Percentiles rank a stretch among this genome's conserved stretches.
Conservation (phyloP, 441 rosid genomes). For the Kokia cookei region DNA sequence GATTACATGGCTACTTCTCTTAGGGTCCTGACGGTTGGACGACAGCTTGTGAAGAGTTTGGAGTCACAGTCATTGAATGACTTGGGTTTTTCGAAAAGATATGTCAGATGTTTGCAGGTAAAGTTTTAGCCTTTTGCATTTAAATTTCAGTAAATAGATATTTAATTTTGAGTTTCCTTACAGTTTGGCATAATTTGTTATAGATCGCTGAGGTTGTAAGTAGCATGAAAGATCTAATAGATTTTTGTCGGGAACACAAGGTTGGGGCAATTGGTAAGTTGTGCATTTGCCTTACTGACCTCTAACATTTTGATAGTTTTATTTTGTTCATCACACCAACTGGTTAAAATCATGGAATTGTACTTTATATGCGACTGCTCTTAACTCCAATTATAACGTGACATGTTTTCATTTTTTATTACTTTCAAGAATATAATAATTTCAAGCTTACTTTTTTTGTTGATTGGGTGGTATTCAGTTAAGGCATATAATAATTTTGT, state of each 20-base stretch:
- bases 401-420: not conserved
- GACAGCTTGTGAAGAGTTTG: constrained; percentile 86
- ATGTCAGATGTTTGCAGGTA: constrained; percentile 97
- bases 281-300: not conserved
- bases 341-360: not conserved
- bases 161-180: not conserved
- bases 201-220: constrained; percentile 98
- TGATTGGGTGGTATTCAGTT: not conserved
- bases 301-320: not conserved
- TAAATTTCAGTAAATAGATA: not conserved
- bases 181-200: constrained; percentile 8
- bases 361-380: not conserved
- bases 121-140: constrained; percentile 1
- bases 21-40: constrained; percentile 91
- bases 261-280: constrained; percentile 84
- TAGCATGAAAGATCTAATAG: constrained; percentile 98
- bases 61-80: constrained; percentile 89
- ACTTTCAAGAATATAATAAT: not conserved
- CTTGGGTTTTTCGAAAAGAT: constrained; percentile 94
- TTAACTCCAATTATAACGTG: not conserved
- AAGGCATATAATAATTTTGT: not conserved
- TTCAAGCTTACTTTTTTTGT: not conserved
- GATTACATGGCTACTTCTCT: constrained; percentile 8
- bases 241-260: constrained; percentile 75
- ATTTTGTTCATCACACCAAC: not conserved